Base-by-base conservation (phyloP, 2,329 filamentous ascomycete species). In the Claviceps cyperi region DNA sequence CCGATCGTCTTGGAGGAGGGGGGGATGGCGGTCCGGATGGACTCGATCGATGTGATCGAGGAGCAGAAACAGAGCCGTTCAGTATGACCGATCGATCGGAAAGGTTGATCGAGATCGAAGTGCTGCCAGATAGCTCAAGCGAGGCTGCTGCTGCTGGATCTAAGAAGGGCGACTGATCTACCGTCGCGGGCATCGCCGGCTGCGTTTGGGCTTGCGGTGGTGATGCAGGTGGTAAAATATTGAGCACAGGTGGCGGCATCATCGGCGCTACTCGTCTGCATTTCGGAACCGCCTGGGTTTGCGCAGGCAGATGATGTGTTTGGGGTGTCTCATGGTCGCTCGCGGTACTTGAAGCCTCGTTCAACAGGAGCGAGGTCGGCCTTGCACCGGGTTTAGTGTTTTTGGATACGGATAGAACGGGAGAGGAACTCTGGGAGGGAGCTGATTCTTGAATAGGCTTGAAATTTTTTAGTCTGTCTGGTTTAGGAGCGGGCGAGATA, bases 221-320 rank as follows among this genome's bases (percentile, higher is more conserved):
- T 11, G 84, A 87, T 48, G 75, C 75, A 5, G 85, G 85, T 43
- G 84, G 83, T 50, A 86, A 76, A 45, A 89, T 70, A 5, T 75
- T 78, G 51, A 90, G 78, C 35, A 81, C 74, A 17, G 86, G 85
- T 36, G 81, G 84, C 32, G 65, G 64, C 32, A 59, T 57, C 17
- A 52, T 51, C 14, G 53, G 52, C n/a, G 51, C 48, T 35, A 56
- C 54, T 43, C 60, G 53, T 51, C 62, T 64, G 21, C 54, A 40
- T 21, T 54, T 46, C 5, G 47, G 49, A 5, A 57, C 54, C 5
- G 52, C 54, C 40, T 58, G 61, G 4, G 38, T 21, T 48, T 58
- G 58, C 40, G 56, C 56, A 39, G 62, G 59, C 19, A 57, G 24
- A 43, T 56, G 53, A 49, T 58, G 53, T 40, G 65, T 55, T 36